Evolutionary conservation across 1,139 yeast genomes (phyloP).

Genomic region (Suhomyces atakaporum): DNA sequence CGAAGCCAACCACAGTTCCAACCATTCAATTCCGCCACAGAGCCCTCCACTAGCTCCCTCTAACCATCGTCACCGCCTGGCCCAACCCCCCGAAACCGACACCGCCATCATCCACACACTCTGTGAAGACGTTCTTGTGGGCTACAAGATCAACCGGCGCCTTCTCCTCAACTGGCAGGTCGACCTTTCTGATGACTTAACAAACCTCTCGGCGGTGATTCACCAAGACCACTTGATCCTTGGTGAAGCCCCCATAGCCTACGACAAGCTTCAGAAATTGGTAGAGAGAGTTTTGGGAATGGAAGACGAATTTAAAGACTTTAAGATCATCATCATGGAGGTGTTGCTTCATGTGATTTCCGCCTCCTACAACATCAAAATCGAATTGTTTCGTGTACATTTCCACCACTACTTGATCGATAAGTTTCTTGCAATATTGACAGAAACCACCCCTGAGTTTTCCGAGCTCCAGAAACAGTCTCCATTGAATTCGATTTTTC

Average conservation of each 20-base stretch:
- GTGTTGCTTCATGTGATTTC: slow-evolving; percentile 27
- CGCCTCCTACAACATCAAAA: slow-evolving; percentile 27
- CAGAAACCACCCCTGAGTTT: not conserved
- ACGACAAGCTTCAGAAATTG: slow-evolving; percentile 15
- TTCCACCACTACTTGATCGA: slow-evolving; percentile 27
- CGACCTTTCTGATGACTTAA: slow-evolving; percentile 28
- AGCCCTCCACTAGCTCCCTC: too few species aligned
- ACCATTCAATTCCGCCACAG: too few species aligned
- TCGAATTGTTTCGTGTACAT: slow-evolving; percentile 23
- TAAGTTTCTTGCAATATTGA: slow-evolving; percentile 15
- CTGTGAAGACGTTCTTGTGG: slow-evolving; percentile 29
- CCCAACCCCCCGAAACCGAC: too few species aligned
- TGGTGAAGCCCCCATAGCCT: slow-evolving; percentile 6
- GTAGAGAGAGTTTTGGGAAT: slow-evolving; percentile 21
- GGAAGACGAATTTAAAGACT: slow-evolving; percentile 29
- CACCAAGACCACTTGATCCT: slow-evolving; percentile 25
- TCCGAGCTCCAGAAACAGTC: slow-evolving; percentile 14
- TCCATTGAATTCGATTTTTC: slow-evolving; percentile 22
- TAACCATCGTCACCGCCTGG: too few species aligned
- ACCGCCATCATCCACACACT: slow-evolving; percentile 16
- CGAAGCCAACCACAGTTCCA: too few species aligned
- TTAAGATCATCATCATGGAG: slow-evolving; percentile 35
- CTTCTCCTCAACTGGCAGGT: slow-evolving; percentile 40
- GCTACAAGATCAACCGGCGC: slow-evolving; percentile 30
- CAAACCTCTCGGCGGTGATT: slow-evolving; percentile 23